phyloP scores from a whole-genome alignment of 768 basidiomycete species.

The Leccinum rimulosum region DNA sequence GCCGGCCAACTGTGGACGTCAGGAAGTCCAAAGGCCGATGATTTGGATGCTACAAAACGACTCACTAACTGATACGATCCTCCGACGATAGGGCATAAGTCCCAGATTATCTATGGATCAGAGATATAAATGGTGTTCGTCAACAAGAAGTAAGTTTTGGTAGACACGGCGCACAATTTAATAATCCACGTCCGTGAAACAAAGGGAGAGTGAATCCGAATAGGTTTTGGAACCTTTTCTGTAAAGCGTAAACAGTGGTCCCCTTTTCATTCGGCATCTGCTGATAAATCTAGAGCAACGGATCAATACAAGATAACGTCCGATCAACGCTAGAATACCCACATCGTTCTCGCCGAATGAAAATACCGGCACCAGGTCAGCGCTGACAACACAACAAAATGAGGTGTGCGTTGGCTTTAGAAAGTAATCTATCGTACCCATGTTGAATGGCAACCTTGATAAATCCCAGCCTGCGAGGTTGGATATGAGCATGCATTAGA shows the following conservation, averaged over 20 bases:
- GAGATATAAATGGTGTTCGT: not conserved
- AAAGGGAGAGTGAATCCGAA: constrained; percentile 97
- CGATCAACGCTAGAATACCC: constrained; percentile 25
- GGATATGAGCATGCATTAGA: not conserved
- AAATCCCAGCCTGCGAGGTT: constrained; percentile 69
- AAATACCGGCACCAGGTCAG: constrained; percentile 95
- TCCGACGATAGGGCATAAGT: constrained; percentile 91
- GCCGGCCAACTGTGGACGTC: constrained; percentile 68
- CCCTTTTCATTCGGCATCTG: constrained; percentile 97
- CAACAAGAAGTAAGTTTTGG: not conserved
- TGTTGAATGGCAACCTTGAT: constrained; percentile 92
- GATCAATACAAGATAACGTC: not conserved
- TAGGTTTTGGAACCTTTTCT: constrained; percentile 86
- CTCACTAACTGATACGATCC: constrained; percentile 95
- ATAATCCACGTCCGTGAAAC: constrained; percentile 93
- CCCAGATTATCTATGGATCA: constrained; percentile 78
- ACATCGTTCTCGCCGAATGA: constrained; percentile 99
- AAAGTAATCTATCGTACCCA: constrained; percentile 49
- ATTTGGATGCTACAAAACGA: constrained; percentile 20
- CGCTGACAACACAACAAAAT: constrained; percentile 44
- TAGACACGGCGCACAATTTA: constrained; percentile 74
- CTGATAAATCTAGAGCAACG: constrained; percentile 72
- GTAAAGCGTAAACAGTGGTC: constrained; percentile 79
- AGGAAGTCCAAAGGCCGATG: not conserved
- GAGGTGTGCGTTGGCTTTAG: not conserved